Conservation (phyloP, 208 protist genomes). For the Acanthamoeba healyi region DNA sequence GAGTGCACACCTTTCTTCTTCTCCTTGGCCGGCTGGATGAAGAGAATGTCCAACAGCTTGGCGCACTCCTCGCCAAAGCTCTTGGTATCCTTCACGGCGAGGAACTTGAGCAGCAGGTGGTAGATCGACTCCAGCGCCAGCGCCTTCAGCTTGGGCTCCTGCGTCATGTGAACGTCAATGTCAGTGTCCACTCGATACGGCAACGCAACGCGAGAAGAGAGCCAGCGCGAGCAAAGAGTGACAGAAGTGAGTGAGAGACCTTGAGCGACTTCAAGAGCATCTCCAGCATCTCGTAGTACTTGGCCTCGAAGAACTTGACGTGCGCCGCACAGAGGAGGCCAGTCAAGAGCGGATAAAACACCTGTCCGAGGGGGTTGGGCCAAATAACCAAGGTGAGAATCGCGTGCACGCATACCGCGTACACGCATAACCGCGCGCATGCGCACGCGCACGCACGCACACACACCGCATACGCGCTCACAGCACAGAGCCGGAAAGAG, state of each 20-base stretch:
- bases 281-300: slow-evolving; percentile 45
- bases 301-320: slow-evolving; percentile 53
- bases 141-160: slow-evolving; percentile 60
- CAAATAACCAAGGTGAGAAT: neutral
- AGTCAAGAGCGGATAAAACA: slow-evolving; percentile 70
- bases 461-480: no score
- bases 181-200: neutral
- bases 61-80: slow-evolving; percentile 64
- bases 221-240: neutral
- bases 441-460: no score
- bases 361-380: neutral
- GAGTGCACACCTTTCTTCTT: slow-evolving; percentile 31
- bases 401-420: no score
- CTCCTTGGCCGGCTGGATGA: slow-evolving; percentile 65
- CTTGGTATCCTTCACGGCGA: slow-evolving; percentile 69
- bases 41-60: slow-evolving; percentile 27
- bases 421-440: no score
- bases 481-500: neutral
- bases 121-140: slow-evolving; percentile 71
- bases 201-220: neutral
- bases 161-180: neutral
- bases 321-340: slow-evolving; percentile 57
- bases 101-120: slow-evolving; percentile 65
- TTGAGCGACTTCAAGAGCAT: slow-evolving; percentile 71
- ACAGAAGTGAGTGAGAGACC: neutral